Evolutionary conservation across 768 basidiomycete genomes (phyloP).

Genomic region (Tephrocybe sp.): DNA sequence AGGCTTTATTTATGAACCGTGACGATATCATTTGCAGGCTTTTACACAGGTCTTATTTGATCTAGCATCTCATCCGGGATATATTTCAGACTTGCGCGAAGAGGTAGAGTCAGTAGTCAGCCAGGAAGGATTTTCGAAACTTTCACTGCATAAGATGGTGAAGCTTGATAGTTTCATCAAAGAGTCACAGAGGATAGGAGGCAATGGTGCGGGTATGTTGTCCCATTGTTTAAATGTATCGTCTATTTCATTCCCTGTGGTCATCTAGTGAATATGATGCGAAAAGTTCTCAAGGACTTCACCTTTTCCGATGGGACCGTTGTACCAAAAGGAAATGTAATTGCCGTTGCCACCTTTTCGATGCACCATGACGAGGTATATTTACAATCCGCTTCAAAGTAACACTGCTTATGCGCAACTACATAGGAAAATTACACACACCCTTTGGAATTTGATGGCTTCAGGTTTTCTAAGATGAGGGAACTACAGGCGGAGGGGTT

Average conservation of each 20-base stretch:
- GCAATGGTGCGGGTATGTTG: slow-evolving; percentile 22
- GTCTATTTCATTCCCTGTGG: not conserved
- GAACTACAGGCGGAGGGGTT: slow-evolving; percentile 19
- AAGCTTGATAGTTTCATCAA: slow-evolving; percentile 42
- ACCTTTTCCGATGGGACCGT: slow-evolving; percentile 41
- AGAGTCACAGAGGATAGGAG: slow-evolving; percentile 34
- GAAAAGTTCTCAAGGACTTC: slow-evolving; percentile 34
- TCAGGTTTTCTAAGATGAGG: slow-evolving; percentile 31
- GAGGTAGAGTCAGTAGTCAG: not conserved
- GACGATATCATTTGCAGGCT: slow-evolving; percentile 24
- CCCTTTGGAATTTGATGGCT: slow-evolving; percentile 34
- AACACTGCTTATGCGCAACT: not conserved
- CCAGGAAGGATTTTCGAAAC: slow-evolving; percentile 9
- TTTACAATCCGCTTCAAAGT: not conserved
- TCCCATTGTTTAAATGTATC: not conserved
- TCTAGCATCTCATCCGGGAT: too few species aligned
- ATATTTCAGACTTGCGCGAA: too few species aligned
- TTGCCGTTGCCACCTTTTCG: slow-evolving; percentile 25
- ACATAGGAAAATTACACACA: slow-evolving; percentile 14
- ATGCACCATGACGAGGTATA: slow-evolving; percentile 28
- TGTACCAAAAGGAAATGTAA: slow-evolving; percentile 32
- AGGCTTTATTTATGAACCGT: too few species aligned
- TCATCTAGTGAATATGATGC: slow-evolving; percentile 18
- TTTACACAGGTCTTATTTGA: slow-evolving; percentile 21
- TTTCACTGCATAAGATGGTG: slow-evolving; percentile 26